Conservation (phyloP, 148 eudicot genomes). For the Polygonum aviculare region DNA sequence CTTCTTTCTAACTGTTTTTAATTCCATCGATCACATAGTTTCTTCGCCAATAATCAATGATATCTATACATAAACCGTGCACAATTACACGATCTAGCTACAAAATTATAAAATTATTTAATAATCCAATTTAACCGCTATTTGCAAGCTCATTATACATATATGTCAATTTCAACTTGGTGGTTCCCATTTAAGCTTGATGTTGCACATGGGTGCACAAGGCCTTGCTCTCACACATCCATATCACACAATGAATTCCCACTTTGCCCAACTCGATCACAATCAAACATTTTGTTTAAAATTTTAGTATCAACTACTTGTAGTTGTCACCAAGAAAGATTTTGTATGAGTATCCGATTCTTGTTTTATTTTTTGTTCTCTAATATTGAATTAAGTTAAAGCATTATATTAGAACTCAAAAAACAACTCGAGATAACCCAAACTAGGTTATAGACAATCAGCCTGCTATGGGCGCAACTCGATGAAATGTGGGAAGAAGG, state of each 20-base stretch:
- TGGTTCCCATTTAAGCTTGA: slow-evolving; percentile 8
- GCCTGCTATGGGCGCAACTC: too few relatives aligned
- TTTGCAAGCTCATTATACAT: neutral
- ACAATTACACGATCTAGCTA: too few relatives aligned
- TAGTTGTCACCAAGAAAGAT: neutral
- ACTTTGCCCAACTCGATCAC: neutral
- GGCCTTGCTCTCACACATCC: slow-evolving; percentile 3
- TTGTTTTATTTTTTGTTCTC: neutral
- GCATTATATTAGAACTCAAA: neutral
- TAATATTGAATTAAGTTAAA: neutral
- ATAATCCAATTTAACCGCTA: neutral
- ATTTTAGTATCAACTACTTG: neutral
- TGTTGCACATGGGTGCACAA: slow-evolving; percentile 7
- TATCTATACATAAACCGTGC: too few relatives aligned
- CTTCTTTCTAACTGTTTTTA: neutral
- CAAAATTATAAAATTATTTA: neutral
- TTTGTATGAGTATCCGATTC: neutral
- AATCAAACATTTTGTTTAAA: neutral
- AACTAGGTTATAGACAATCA: too few relatives aligned
- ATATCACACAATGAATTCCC: neutral
- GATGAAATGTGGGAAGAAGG: too few relatives aligned
- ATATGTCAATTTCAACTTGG: neutral
- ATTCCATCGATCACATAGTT: neutral
- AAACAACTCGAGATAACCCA: too few relatives aligned
- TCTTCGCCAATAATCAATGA: neutral